phyloP scores from a whole-genome alignment of 2,329 filamentous ascomycete species.

The Fusarium xyrophilum region DNA sequence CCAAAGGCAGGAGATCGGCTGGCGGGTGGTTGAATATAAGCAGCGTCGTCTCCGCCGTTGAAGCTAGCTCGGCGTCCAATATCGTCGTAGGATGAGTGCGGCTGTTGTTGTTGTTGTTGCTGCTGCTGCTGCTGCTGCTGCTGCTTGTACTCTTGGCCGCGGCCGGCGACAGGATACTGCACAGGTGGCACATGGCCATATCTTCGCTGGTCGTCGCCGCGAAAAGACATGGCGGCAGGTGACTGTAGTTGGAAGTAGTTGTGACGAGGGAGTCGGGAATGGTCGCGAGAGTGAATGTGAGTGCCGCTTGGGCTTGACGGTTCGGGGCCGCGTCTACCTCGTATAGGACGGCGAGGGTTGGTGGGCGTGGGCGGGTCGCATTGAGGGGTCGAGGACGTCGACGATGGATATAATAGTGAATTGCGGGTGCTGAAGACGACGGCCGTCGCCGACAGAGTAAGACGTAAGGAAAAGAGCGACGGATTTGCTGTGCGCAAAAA shows the following conservation, averaged over 20 bases:
- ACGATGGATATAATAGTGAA: not conserved
- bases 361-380: conserved; percentile 35
- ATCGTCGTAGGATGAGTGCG: conserved; percentile 45
- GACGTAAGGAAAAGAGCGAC: conserved; percentile 21
- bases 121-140: conserved; percentile 45
- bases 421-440: conserved; percentile 8
- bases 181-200: conserved; percentile 72
- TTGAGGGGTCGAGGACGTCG: conserved; percentile 33
- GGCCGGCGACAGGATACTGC: conserved; percentile 63
- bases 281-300: conserved; percentile 24
- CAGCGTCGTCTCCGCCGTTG: conserved; percentile 75
- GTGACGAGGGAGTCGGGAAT: conserved; percentile 13
- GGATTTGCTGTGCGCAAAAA: conserved; percentile 21
- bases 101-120: conserved; percentile 46
- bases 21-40: conserved; percentile 54
- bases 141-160: conserved; percentile 44
- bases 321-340: conserved; percentile 38
- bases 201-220: conserved; percentile 66
- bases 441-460: conserved; percentile 8
- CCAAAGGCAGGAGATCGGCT: conserved; percentile 36
- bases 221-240: conserved; percentile 63
- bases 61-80: conserved; percentile 70
- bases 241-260: conserved; percentile 4
- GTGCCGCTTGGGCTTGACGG: conserved; percentile 37
- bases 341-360: conserved; percentile 38